Conservation (phyloP, 2,329 filamentous ascomycete genomes). For the Iodosphaeria phyllophila region DNA sequence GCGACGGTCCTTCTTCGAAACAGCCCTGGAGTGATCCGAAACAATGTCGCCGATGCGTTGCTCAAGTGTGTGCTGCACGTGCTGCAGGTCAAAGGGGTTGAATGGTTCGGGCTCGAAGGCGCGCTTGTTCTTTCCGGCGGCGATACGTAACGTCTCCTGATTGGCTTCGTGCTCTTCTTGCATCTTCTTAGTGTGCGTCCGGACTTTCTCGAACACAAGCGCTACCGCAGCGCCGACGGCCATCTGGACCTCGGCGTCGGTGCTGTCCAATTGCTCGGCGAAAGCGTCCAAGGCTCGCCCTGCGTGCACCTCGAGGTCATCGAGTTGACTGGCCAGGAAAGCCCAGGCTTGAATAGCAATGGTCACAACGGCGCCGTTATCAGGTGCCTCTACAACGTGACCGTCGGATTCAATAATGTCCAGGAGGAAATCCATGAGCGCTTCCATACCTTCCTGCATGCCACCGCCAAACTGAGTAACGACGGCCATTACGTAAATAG, state of each 20-base stretch:
- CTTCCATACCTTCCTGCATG: conserved; percentile 44
- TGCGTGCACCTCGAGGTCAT: conserved; percentile 54
- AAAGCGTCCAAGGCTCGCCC: conserved; percentile 63
- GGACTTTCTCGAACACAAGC: conserved; percentile 56
- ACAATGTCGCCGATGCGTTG: conserved; percentile 27
- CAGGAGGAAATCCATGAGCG: conserved; percentile 56
- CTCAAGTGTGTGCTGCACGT: conserved; percentile 28
- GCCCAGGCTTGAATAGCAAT: conserved; percentile 66
- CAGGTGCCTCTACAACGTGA: conserved; percentile 47
- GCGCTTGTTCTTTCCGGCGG: conserved; percentile 2
- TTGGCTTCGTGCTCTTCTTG: conserved; percentile 21
- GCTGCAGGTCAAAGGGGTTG: conserved; percentile 19
- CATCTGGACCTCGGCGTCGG: conserved; percentile 53
- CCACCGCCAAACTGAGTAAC: conserved; percentile 61
- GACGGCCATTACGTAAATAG: conserved; percentile 57
- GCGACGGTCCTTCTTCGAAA: conserved; percentile 28
- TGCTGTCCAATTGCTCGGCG: conserved; percentile 67
- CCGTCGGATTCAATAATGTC: conserved; percentile 71
- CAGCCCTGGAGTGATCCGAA: conserved; percentile 25
- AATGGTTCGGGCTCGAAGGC: conserved; percentile 2
- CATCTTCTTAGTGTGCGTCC: conserved; percentile 27
- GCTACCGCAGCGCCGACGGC: conserved; percentile 67
- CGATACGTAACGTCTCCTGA: conserved; percentile 2
- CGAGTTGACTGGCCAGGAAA: conserved; percentile 58
- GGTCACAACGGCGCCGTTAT: conserved; percentile 51